Evolutionary conservation across 805 yeast species (phyloP).

Genomic region (Saturnispora besseyi): DNA sequence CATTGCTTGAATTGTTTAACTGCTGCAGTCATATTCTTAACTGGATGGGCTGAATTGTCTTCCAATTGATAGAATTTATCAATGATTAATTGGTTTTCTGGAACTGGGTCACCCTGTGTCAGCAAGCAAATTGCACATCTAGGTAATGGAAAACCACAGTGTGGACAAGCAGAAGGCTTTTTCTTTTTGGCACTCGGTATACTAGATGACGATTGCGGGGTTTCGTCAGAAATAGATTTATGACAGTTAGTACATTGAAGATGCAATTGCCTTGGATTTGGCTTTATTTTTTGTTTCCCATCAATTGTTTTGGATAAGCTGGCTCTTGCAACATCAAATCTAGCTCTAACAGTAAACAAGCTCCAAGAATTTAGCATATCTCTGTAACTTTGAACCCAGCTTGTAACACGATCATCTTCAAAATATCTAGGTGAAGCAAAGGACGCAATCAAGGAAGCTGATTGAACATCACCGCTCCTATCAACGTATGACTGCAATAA

Average conservation of each 20-base stretch:
- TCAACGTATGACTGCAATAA: slow-evolving; percentile 81
- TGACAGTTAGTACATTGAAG: slow-evolving; percentile 80
- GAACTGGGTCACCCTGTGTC: slow-evolving; percentile 62
- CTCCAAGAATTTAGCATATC: slow-evolving; percentile 70
- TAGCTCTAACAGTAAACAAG: slow-evolving; percentile 67
- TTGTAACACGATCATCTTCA: slow-evolving; percentile 58
- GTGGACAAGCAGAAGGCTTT: slow-evolving; percentile 45
- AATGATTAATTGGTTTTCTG: slow-evolving; percentile 20
- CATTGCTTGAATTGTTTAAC: slow-evolving; percentile 56
- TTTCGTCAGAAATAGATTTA: slow-evolving; percentile 42
- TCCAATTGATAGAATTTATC: not conserved
- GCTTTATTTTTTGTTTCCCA: slow-evolving; percentile 39
- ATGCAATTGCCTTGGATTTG: slow-evolving; percentile 65
- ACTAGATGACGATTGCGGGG: slow-evolving; percentile 2
- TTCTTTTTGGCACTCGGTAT: slow-evolving; percentile 2
- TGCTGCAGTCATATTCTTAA: not conserved
- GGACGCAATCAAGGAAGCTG: slow-evolving; percentile 73
- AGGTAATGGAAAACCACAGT: slow-evolving; percentile 82
- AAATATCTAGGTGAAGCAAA: slow-evolving; percentile 83
- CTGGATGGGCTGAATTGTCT: not conserved
- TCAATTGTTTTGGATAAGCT: slow-evolving; percentile 45
- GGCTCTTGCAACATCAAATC: slow-evolving; percentile 72
- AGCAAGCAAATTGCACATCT: slow-evolving; percentile 83
- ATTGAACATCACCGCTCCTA: slow-evolving; percentile 83
- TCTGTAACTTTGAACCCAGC: slow-evolving; percentile 71